A percentile compares a stretch with the other conserved stretches of the same genome.
phyloP scores from a whole-genome alignment of 495 filamentous ascomycete genomes.

The Alectoria sarmentosa region DNA sequence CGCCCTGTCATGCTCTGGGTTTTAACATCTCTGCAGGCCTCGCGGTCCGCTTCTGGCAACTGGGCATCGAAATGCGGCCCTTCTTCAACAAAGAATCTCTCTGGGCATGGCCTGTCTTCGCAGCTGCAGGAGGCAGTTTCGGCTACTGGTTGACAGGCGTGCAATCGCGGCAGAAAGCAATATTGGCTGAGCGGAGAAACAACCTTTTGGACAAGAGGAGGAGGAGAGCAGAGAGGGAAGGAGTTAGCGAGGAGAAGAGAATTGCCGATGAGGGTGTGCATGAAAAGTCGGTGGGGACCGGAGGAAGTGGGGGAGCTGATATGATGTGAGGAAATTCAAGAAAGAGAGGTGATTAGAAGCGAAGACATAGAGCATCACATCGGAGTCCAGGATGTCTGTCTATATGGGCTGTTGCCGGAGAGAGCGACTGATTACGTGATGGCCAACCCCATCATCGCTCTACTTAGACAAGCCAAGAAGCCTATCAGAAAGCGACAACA shows the following conservation, averaged over 20 bases:
- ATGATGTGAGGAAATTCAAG: too few relatives aligned
- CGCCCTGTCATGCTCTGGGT: neutral
- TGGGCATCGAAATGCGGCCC: conserved; percentile 97
- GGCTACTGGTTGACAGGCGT: conserved; percentile 94
- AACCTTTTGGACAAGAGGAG: conserved; percentile 81
- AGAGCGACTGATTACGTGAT: neutral
- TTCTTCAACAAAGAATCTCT: conserved; percentile 70
- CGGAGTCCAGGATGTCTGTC: neutral
- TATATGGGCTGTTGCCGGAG: neutral
- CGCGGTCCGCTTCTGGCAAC: conserved; percentile 86
- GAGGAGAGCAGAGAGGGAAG: conserved; percentile 59
- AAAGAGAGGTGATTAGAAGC: neutral
- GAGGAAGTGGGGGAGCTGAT: conserved; percentile 13
- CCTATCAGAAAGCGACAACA: neutral
- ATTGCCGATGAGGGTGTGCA: conserved; percentile 28
- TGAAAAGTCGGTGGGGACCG: conserved; percentile 16
- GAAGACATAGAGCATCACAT: neutral
- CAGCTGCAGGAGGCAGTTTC: conserved; percentile 75
- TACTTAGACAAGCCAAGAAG: neutral
- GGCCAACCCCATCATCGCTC: neutral
- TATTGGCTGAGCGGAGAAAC: conserved; percentile 68
- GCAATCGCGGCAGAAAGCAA: conserved; percentile 64
- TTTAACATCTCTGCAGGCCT: conserved; percentile 51
- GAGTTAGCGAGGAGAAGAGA: conserved; percentile 30
- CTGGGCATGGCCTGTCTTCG: conserved; percentile 91